Evolutionary conservation across 1,284 basidiomycete species (phyloP), one percentile per base, ranked within the genome.

Genomic region (Leucoagaricus sp.): DNA sequence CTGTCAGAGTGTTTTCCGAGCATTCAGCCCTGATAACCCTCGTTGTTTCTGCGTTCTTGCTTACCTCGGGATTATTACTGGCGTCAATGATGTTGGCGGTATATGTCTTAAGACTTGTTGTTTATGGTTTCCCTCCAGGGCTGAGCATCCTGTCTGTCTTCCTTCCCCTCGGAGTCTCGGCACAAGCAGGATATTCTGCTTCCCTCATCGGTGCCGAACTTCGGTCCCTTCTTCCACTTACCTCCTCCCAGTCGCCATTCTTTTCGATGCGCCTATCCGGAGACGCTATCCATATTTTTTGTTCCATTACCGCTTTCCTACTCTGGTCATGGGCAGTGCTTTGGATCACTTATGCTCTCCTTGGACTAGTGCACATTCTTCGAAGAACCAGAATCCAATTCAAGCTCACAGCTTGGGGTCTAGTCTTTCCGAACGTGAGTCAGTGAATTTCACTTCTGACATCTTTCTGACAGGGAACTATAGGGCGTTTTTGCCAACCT

Each of bases 401-500:
- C 64, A 73, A 72, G 50, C 63, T 84, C 21, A 72, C 75, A 0
- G 83, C 79, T 61, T 86, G 84, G 85, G 81, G 82, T 5, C 69
- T 81, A 41, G 79, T 85, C 58, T 86, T 86, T 63, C 85, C 84
- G 7, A 85, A 83, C 58, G 85, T 84, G 60, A 34, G 80, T 74
- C 23, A 44, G 26, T 38, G 23, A 41, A 21, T 26, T 46, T n/a
- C 12, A 15, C 9, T 51, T 19, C 33, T 40, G 19, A 28, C 47
- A 17, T 26, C 23, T 29, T 26, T 28, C 50, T 17, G 38, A 17
- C 19, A 60, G 53, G 58, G 33, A 51, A 28, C 31, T n/a, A n/a
- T 38, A 83, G 82, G 78, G 84, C 21, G 86, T 87, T 0, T 89
- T 86, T 55, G 83, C 86, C 1, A 84, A 84, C 34, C 74, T 86